Evolutionary conservation across 164 flowering plant genomes (phyloP), one percentile per base, ranked within the genome.

Genomic region (Cinnamomum micranthum): DNA sequence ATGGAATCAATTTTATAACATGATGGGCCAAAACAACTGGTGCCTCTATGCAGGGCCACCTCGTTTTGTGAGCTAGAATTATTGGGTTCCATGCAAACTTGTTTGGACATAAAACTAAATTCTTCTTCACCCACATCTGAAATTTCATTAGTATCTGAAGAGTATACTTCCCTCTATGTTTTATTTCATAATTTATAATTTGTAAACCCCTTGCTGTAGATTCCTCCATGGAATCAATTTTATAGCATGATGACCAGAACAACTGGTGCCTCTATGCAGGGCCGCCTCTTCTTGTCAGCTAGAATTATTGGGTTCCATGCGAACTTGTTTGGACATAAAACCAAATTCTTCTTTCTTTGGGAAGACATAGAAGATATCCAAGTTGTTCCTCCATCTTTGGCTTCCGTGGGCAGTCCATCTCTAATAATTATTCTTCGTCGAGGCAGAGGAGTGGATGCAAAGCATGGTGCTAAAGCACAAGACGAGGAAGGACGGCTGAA

Each of bases 291-390:
- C 77, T 80, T 95, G 68, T 95, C 99, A 63, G 86, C 99, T 66
- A 86, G 98, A 84, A 88, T 92, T 68, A 88, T 95, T 80, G 99
- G 99, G 31, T 95, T 91, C 75, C 87, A 95, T 82, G 81, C 96
- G 55, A 92, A 91, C 80, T 75, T 95, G 72, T 95, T 95, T 84
- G 98, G 97, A 52, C 95, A 88, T 74, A 95, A 85, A 83, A 93
- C 96, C 15, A 95, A 86, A 35, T 95, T 95, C 85, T 95, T 87
- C 83, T 90, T 95, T 79, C 91, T 93, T 10, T 95, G 99, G 98
- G 98, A 92, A 82, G 99, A 95, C 75, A 89, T 95, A 50, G 98
- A 95, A 81, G 97, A 90, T n/a, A 89, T 93, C 79, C 88, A 88
- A 85, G 87, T 90, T 14, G 71, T 80, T 62, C 78, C 97, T 71